These are phyloP conservation scores for Amphirosellinia nigrospora DNA, from an alignment of 495 filamentous ascomycete species.

Conservation along the genomic window DNA sequence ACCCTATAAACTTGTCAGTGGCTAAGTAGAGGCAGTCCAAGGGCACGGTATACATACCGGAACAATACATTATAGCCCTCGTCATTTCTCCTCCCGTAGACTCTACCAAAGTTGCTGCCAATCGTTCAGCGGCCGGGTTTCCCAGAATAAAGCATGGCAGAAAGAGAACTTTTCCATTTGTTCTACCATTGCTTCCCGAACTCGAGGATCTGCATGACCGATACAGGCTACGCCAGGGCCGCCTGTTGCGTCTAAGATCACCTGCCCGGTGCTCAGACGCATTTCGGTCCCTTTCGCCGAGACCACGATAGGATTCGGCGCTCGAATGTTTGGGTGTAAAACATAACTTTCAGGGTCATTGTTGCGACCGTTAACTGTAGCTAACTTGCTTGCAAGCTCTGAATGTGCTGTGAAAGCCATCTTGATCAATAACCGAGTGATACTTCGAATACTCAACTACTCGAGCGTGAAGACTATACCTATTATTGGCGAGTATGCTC, in stretches of 20 bases:
- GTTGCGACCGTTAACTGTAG: no score
- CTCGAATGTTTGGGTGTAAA: background rate
- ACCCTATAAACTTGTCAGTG: slow-evolving; percentile 50
- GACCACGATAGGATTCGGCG: background rate
- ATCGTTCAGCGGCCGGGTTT: background rate
- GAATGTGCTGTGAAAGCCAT: background rate
- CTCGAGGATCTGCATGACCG: background rate
- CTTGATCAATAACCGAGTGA: background rate
- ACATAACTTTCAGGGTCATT: background rate
- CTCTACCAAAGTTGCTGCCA: background rate
- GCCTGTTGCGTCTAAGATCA: background rate
- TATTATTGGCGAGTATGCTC: no score
- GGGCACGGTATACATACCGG: background rate
- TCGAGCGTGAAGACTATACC: background rate
- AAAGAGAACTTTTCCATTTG: background rate
- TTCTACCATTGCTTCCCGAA: background rate
- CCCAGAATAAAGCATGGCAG: background rate
- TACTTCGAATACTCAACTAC: background rate
- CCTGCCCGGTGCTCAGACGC: background rate
- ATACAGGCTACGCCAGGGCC: background rate
- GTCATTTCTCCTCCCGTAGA: slow-evolving; percentile 1
- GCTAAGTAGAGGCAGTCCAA: background rate
- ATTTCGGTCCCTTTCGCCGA: background rate
- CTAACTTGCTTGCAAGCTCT: background rate
- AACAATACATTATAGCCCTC: background rate